A percentile compares a stretch with the other conserved stretches of the same genome.
These are phyloP conservation scores for Torulaspora maleeae DNA, from an alignment of 805 yeast genomes.

Conservation along the genomic window DNA sequence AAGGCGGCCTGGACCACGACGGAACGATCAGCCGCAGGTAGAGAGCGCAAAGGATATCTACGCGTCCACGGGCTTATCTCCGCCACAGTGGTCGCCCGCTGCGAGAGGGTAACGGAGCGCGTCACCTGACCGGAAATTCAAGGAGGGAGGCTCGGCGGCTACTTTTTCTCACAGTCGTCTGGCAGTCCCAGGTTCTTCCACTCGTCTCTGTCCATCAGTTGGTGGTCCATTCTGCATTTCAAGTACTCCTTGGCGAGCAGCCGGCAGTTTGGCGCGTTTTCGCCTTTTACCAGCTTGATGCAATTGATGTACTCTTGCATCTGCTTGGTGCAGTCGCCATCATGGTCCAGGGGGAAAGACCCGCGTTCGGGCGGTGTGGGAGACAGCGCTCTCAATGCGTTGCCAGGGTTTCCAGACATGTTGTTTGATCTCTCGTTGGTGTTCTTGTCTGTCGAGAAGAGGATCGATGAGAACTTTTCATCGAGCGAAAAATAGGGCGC, in stretches of 20 bases:
- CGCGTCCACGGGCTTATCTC: not conserved
- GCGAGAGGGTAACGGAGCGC: not conserved
- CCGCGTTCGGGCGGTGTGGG: conserved; percentile 97
- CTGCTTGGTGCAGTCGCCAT: conserved; percentile 68
- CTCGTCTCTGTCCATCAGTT: conserved; percentile 54
- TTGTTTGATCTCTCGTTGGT: not conserved
- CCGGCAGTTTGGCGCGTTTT: conserved; percentile 89
- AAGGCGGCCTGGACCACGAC: not conserved
- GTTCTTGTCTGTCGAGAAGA: not conserved
- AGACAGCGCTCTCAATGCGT: conserved; percentile 45
- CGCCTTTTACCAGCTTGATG: conserved; percentile 68
- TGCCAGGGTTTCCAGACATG: conserved; percentile 44
- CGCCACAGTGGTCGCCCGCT: not conserved
- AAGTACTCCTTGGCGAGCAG: conserved; percentile 75
- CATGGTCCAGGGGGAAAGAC: conserved; percentile 91
- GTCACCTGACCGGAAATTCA: not conserved
- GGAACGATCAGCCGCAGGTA: not conserved
- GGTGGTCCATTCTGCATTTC: conserved; percentile 83
- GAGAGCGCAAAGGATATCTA: no score
- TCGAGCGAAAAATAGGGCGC: not conserved
- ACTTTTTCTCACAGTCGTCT: conserved; percentile 32
- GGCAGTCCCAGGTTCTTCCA: conserved; percentile 63
- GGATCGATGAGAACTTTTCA: conserved; percentile 6
- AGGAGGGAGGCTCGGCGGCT: conserved; percentile 2
- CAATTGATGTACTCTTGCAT: conserved; percentile 78